Base-by-base conservation (phyloP, 805 yeast genomes). In the Monosporozyma servazzii region DNA sequence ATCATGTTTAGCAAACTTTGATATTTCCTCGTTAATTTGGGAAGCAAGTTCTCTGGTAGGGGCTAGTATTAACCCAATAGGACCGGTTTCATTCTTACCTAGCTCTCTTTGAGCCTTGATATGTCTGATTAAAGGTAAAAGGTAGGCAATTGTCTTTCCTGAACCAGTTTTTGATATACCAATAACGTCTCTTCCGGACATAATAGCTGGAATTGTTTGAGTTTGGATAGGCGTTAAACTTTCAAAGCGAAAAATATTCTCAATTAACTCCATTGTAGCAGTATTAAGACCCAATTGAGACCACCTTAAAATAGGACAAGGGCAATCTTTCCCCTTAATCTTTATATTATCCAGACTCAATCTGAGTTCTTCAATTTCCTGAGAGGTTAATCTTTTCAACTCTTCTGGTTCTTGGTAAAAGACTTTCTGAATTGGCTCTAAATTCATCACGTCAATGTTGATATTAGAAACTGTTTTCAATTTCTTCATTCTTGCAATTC, bases 151-250 rank as follows among this genome's bases (percentile, higher is more conserved):
- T 0, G 99, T 93, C 64, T 93, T 93, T 3, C 99, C 99, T 0
- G 96, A 87, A 0, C 99, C 99, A 0, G 99, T 93, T 56, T 89
- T 88, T 0, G 99, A 98, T 20, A 93, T 84, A 5, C 96, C 97
- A 46, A 93, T 84, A 7, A 91, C 79, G 69, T 93, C 98, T 47
- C 85, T 69, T 0, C 98, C 98, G 2, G 83, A 74, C 95, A 91
- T 86, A 20, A 89, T 80, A 0, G 89, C 85, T 0, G 99, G 98
- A 21, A 90, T 74, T 0, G 96, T 89, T 60, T 89, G 96, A 0
- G 89, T 75, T 66, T 93, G 99, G 50, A 93, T 88, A 0, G 96
- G 79, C 0, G 97, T 87, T 1, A 98, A 96, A 2, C 69, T 62
- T 0, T 67, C 71, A 62, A 79, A 90, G 7, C 72, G 65, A 9